phyloP scores from a whole-genome alignment of 148 eudicot genomes.

The Cornus suecica region DNA sequence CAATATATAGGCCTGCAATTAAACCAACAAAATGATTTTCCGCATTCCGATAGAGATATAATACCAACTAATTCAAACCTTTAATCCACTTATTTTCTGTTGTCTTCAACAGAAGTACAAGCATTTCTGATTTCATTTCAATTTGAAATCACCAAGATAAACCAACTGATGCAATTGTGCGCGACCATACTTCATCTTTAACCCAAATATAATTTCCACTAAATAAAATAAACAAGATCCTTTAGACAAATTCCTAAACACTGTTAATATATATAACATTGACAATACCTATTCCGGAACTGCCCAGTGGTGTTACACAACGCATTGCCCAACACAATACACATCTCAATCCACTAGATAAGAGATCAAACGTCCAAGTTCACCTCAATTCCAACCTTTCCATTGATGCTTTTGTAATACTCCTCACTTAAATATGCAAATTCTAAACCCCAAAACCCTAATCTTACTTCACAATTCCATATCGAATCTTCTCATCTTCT shows the following conservation, averaged over 20 bases:
- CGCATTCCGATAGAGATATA: neutral
- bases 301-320: neutral
- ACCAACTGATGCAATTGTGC: neutral
- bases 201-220: neutral
- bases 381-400: neutral
- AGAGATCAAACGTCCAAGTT: neutral
- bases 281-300: neutral
- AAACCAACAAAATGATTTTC: neutral
- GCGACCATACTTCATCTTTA: neutral
- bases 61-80: neutral
- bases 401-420: neutral
- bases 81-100: neutral
- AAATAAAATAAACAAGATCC: neutral
- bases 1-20: neutral
- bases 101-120: neutral
- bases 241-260: constrained; percentile 9
- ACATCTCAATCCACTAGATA: neutral
- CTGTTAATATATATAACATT: too few relatives aligned
- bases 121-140: neutral
- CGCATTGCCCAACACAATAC: neutral
- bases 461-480: neutral
- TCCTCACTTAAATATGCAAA: too few relatives aligned
- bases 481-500: neutral
- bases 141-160: neutral
- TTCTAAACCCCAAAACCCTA: neutral